Conservation (phyloP, 345 rosid genomes). For the Eucalyptus regnans region DNA sequence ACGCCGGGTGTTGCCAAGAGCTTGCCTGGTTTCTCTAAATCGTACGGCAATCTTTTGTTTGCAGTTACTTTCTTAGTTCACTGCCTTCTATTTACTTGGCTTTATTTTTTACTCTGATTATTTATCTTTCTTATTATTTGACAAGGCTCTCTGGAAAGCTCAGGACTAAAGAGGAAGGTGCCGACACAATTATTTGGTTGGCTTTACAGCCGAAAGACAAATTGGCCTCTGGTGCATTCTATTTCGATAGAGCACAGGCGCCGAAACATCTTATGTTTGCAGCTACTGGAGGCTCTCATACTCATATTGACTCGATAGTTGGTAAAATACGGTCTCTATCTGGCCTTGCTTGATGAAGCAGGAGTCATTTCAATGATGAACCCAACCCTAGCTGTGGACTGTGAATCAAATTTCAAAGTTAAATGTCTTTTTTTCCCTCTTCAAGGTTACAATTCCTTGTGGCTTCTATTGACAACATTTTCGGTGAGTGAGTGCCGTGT, state of each 20-base stretch:
- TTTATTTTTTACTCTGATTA: background rate
- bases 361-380: background rate
- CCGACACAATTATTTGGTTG: constrained; percentile 73
- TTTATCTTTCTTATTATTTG: background rate
- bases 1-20: constrained; percentile 74
- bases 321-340: constrained; percentile 30
- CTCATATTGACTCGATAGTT: constrained; percentile 31
- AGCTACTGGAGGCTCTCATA: constrained; percentile 48
- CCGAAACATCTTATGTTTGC: constrained; percentile 57
- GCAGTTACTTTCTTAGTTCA: background rate
- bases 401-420: background rate
- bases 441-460: background rate
- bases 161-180: constrained; percentile 70
- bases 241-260: constrained; percentile 80
- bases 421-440: background rate
- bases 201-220: constrained; percentile 76
- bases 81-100: background rate
- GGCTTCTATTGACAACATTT: background rate
- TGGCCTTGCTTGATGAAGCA: background rate
- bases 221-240: constrained; percentile 60
- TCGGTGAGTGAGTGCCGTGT: background rate
- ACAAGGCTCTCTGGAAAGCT: constrained; percentile 69
- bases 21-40: constrained; percentile 42
- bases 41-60: constrained; percentile 7
- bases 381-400: background rate